These are phyloP conservation scores for Epichloe hybrida DNA, from an alignment of 2,329 filamentous ascomycete species.

Conservation along the genomic window DNA sequence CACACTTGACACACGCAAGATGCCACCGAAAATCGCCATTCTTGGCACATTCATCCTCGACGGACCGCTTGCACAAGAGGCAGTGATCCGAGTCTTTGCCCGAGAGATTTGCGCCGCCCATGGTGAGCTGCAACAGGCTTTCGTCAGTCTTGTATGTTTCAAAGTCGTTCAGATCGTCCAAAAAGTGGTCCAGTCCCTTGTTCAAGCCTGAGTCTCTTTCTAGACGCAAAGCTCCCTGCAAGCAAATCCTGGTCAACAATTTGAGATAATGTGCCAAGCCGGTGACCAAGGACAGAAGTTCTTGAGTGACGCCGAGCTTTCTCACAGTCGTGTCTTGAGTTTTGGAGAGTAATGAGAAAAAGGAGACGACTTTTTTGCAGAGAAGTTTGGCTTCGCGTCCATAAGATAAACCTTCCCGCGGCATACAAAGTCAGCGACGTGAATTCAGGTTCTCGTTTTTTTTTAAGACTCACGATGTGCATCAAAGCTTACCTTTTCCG, in stretches of 20 bases:
- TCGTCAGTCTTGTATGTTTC: conserved; percentile 64
- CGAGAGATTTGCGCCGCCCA: conserved; percentile 52
- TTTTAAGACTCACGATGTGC: background rate
- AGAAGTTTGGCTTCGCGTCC: conserved; percentile 92
- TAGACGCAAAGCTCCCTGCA: conserved; percentile 82
- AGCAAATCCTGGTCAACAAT: conserved; percentile 88
- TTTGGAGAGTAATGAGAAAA: conserved; percentile 89
- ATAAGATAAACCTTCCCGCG: conserved; percentile 60
- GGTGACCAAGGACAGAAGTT: conserved; percentile 92
- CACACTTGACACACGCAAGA: conserved; percentile 66
- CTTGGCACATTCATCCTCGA: conserved; percentile 85
- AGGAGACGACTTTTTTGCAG: conserved; percentile 99
- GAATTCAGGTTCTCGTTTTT: background rate
- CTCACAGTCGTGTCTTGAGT: conserved; percentile 82
- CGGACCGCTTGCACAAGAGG: conserved; percentile 64
- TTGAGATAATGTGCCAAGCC: conserved; percentile 95
- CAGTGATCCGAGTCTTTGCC: conserved; percentile 78
- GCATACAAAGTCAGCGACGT: background rate
- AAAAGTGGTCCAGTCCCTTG: conserved; percentile 67
- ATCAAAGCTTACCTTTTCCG: conserved; percentile 52
- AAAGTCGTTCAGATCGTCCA: conserved; percentile 73
- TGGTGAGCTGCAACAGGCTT: conserved; percentile 50
- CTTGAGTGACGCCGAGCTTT: conserved; percentile 91
- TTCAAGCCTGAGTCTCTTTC: conserved; percentile 69
- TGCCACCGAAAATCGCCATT: conserved; percentile 71